A percentile compares a stretch with the other conserved stretches of the same genome.
Conservation (phyloP, 768 basidiomycete genomes). For the Gautieria morchelliformis region DNA sequence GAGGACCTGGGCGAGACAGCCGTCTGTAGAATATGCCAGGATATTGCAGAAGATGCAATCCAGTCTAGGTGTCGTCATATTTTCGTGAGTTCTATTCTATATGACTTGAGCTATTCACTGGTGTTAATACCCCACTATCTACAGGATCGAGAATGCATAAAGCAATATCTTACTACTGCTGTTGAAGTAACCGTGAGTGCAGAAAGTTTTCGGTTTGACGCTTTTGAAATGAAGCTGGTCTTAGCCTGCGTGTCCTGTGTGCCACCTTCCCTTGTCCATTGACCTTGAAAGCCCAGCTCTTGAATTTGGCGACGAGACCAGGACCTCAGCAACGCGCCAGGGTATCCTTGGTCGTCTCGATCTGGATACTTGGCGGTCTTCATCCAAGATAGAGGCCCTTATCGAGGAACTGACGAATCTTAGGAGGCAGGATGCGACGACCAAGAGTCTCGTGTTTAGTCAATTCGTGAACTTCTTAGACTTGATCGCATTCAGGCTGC, state of each 20-base stretch:
- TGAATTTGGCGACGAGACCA: constrained; percentile 57
- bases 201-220: background rate
- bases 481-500: constrained; percentile 84
- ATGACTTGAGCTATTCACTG: background rate
- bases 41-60: constrained; percentile 95
- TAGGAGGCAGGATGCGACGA: constrained; percentile 74
- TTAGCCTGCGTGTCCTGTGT: constrained; percentile 90
- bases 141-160: constrained; percentile 83
- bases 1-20: constrained; percentile 65
- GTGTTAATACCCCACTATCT: background rate
- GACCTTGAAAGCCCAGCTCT: constrained; percentile 92
- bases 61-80: constrained; percentile 88
- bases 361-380: constrained; percentile 84
- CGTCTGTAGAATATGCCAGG: constrained; percentile 92
- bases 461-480: constrained; percentile 94
- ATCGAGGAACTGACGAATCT: constrained; percentile 88
- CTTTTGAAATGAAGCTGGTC: background rate
- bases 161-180: constrained; percentile 75
- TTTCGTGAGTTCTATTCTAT: constrained; percentile 33
- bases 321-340: constrained; percentile 44
- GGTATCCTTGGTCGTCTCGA: constrained; percentile 91
- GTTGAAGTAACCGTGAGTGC: constrained; percentile 51
- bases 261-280: constrained; percentile 85
- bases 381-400: constrained; percentile 95
- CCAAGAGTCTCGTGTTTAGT: constrained; percentile 94